phyloP scores from a whole-genome alignment of 805 yeast species.

The Barnettozyma populi region DNA sequence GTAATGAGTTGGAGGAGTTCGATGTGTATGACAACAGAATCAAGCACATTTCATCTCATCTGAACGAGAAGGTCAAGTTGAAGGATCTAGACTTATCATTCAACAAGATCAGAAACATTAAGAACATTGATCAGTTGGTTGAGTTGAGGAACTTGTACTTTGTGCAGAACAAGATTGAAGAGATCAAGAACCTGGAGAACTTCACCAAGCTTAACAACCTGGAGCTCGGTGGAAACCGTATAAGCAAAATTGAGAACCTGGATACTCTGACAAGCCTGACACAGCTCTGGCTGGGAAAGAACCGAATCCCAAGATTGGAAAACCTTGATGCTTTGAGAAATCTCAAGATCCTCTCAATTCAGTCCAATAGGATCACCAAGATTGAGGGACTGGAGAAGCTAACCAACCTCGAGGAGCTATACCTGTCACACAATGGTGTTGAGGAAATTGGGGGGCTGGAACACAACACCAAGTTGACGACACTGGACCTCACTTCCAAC shows the following conservation, averaged over 20 bases:
- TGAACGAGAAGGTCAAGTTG: conserved; percentile 54
- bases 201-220: conserved; percentile 56
- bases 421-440: conserved; percentile 81
- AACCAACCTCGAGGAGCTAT: conserved; percentile 73
- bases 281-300: conserved; percentile 92
- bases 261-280: conserved; percentile 49
- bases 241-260: conserved; percentile 55
- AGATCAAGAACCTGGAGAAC: conserved; percentile 60
- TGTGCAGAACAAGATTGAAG: conserved; percentile 81
- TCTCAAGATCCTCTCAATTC: conserved; percentile 77
- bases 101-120: conserved; percentile 81
- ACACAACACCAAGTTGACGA: conserved; percentile 56
- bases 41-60: conserved; percentile 71
- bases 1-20: conserved; percentile 60
- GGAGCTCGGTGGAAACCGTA: conserved; percentile 88
- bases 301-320: conserved; percentile 60
- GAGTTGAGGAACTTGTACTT: conserved; percentile 68
- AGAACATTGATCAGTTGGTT: conserved; percentile 60
- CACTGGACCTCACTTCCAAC: conserved; percentile 80
- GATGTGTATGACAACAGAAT: conserved; percentile 92
- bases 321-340: conserved; percentile 55
- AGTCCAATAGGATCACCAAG: conserved; percentile 73
- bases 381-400: conserved; percentile 78
- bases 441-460: conserved; percentile 73
- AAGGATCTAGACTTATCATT: conserved; percentile 75